phyloP scores from a whole-genome alignment of 495 filamentous ascomycete genomes.

The Penicillium robsamsonii region DNA sequence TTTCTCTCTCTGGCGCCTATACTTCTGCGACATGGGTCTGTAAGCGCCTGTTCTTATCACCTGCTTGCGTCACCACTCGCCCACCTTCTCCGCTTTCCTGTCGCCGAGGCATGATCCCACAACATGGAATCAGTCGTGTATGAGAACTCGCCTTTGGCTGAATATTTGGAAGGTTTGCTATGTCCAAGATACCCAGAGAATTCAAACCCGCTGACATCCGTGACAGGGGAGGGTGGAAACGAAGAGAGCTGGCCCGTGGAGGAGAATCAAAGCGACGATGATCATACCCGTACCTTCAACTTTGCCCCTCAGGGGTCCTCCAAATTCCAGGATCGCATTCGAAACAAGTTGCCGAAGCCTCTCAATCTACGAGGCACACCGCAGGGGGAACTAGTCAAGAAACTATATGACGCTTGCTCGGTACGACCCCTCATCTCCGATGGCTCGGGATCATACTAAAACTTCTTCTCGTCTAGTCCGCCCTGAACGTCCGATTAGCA shows the following conservation, averaged over 20 bases:
- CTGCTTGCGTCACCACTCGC: slow-evolving; percentile 11
- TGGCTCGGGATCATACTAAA: slow-evolving; percentile 8
- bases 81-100: slow-evolving; percentile 19
- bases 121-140: slow-evolving; percentile 90
- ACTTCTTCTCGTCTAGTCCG: slow-evolving; percentile 33
- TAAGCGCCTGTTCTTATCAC: slow-evolving; percentile 17
- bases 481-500: slow-evolving; percentile 70
- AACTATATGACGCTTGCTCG: slow-evolving; percentile 57
- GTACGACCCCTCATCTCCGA: slow-evolving; percentile 39
- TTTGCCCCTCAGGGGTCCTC: slow-evolving; percentile 77
- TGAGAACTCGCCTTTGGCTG: slow-evolving; percentile 86
- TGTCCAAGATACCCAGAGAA: background rate
- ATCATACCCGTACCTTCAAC: slow-evolving; percentile 40
- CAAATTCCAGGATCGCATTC: slow-evolving; percentile 63
- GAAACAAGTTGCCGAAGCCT: slow-evolving; percentile 60
- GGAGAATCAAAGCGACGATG: slow-evolving; percentile 41
- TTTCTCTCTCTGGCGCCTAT: slow-evolving; percentile 1
- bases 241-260: slow-evolving; percentile 44
- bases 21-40: slow-evolving; percentile 20
- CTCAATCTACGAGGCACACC: slow-evolving; percentile 57
- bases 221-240: slow-evolving; percentile 48
- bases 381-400: slow-evolving; percentile 45
- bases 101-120: slow-evolving; percentile 27
- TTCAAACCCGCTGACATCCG: slow-evolving; percentile 18
- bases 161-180: slow-evolving; percentile 83